Base-by-base conservation (phyloP, 176 grass and related monocot genomes). In the Rhynchospora breviuscula region DNA sequence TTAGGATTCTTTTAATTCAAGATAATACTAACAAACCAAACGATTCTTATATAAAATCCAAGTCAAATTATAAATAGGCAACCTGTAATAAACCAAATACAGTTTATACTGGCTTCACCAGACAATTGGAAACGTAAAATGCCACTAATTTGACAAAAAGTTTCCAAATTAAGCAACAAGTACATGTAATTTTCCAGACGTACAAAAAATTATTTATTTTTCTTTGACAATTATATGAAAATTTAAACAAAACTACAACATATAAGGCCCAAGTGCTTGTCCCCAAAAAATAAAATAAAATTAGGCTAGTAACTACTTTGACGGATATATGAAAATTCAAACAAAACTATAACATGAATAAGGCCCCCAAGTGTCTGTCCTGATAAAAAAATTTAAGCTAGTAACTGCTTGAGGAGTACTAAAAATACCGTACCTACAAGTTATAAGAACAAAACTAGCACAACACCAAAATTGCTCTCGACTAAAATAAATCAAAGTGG, bases 221-320 rank as follows among this genome's bases (percentile, higher is more conserved):
- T 8, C 22, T 79, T 9, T 46, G 35, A 59, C 8, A 31, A 33
- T 35, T 29, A 40, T 40, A 56, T 31, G 75, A 48, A 47, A 81
- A 64, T 81, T 63, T 12, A 81, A 61, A 46, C 2, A 64, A 63
- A 81, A 81, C 59, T 59, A 82, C 60, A 82, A 67, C 44, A 68
- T 81, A 80, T 46, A 80, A 62, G 40, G 26, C 80, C 62, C 19
- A 29, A 29, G 21, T 82, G 8, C 33, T 2, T 40, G 43, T 45
- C 60, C 78, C 79, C 60, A 22, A 19, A 82, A 67, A 82, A 68
- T 31, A 40, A 40, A 40, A 40, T 40, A 40, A 40, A 40, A 40
- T 66, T 82, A 82, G 59, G 43, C 60, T 68, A 51, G 10, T 82
- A 82, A 40, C 35, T 40, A 40, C 8, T 65, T 26, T 65, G 62